Base-by-base conservation (phyloP, 768 basidiomycete genomes). In the Strobilomyces confusus region DNA sequence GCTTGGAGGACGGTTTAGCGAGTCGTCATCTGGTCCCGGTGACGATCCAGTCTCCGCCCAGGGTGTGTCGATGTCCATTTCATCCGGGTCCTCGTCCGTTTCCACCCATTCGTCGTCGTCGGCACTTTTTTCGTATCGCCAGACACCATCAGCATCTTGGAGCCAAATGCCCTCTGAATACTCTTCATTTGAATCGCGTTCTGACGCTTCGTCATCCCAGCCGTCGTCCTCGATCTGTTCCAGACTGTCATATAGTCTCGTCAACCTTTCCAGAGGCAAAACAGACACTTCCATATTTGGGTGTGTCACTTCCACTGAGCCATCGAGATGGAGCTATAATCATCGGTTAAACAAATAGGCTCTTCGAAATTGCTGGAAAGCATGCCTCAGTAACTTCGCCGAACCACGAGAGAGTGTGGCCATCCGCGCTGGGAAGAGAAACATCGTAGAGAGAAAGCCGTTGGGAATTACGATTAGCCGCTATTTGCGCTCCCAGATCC, bases 361-460 rank as follows among this genome's bases (percentile, higher is more conserved):
- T 15, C 22, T 25, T 44, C 54, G 33, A 20, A 29, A 49, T 30
- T n/a, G n/a, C 64, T 45, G 44, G 7, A 14, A 9, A 45, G 55
- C 82, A 46, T 70, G 83, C 92, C 67, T 78, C 80, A 29, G 79
- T 80, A 17, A 97, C 92, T 73, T 95, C 91, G 22, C 94, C 94
- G 50, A 90, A 83, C 94, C 94, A 98, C 42, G 76, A 72, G 22
- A 91, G 64, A 43, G 72, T 66, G 9, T 68, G 63, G 59, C 78
- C 77, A 48, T 68, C 71, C 30, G 56, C 57, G 25, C 58, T 57
- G 34, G 79, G 77, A 48, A 76, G 70, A 48, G 73, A 68, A 15
- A 86, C 77, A 37, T 62, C 66, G 20, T 71, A 70, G 44, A 81
- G 78, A 38, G 59, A 61, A 14, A 68, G 56, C 38, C 65, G 66